Evolutionary conservation across 495 filamentous ascomycete genomes (phyloP), one percentile per base, ranked within the genome.

Genomic region (Podospora conica): DNA sequence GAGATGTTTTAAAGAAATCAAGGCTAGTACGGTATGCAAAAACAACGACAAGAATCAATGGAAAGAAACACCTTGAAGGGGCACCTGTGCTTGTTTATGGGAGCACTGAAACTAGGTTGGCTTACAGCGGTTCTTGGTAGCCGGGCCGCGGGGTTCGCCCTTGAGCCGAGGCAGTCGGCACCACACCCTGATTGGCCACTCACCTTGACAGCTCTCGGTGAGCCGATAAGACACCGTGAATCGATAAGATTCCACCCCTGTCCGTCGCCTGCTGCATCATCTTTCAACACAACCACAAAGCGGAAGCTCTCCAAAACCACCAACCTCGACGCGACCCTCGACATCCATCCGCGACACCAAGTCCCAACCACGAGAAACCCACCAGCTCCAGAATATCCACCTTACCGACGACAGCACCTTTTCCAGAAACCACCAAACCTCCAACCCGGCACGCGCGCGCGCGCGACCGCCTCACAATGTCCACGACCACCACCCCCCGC

Each of bases 101-200:
- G 24, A 29, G 23, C 23, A 31, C 21, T 23, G 55, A 53, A 55
- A 33, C 8, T 18, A 33, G n/a, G 12, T 33, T 48, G 23, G 56
- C 53, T 63, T 59, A 31, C 56, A 60, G 12, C 24, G 48, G 20
- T 18, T 24, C 18, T 3, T 24, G 57, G 57, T 22, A 27, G 53
- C 23, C 23, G 25, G 40, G 6, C 64, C 57, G 70, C 62, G 67
- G 70, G 70, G 63, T 31, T 63, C 33, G 25, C 24, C 66, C 64
- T 21, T 59, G 69, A 74, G 70, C 73, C 71, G 70, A 75, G 73
- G 72, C 55, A 61, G 23, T 33, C 27, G 24, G 9, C 0, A 3
- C 18, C 9, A 4, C 12, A 6, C 18, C 22, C n/a, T 71, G 70
- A 74, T 75, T 75, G 73, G 73, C 54, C 28, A 40, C 65, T 73